Conservation (phyloP, 2,329 filamentous ascomycete species). For the Cercospora sp. region DNA sequence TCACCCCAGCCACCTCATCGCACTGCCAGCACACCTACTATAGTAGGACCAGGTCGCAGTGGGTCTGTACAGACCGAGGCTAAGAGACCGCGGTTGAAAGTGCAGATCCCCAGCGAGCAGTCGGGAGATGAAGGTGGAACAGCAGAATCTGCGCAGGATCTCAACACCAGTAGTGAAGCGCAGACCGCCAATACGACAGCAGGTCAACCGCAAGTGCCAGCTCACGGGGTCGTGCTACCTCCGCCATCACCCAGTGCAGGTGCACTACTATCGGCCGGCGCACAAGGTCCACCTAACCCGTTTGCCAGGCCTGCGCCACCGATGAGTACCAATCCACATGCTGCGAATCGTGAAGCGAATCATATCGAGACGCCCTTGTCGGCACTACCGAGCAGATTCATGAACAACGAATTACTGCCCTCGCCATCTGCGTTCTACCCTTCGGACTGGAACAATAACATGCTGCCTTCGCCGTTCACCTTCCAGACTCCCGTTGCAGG, state of each 20-base stretch:
- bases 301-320: slow-evolving; percentile 86
- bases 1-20: slow-evolving; percentile 48
- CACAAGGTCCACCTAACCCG: slow-evolving; percentile 88
- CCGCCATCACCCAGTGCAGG: slow-evolving; percentile 89
- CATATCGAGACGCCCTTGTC: slow-evolving; percentile 83
- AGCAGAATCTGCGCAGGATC: slow-evolving; percentile 64
- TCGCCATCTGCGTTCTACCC: slow-evolving; percentile 91
- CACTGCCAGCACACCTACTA: slow-evolving; percentile 59
- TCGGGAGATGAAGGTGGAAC: slow-evolving; percentile 72
- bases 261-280: slow-evolving; percentile 83
- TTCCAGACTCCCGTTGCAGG: slow-evolving; percentile 76
- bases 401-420: slow-evolving; percentile 81
- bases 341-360: slow-evolving; percentile 41
- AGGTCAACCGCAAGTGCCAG: slow-evolving; percentile 51
- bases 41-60: slow-evolving; percentile 72
- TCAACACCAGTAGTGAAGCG: slow-evolving; percentile 55
- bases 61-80: slow-evolving; percentile 70
- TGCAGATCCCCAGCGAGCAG: slow-evolving; percentile 90
- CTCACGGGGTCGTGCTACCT: slow-evolving; percentile 71
- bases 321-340: slow-evolving; percentile 52
- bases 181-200: slow-evolving; percentile 32
- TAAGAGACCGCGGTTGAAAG: slow-evolving; percentile 79
- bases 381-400: slow-evolving; percentile 85
- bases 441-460: slow-evolving; percentile 73
- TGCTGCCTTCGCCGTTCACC: slow-evolving; percentile 86